Percentiles rank a stretch among this genome's conserved stretches.
Conservation (phyloP, 2,329 filamentous ascomycete species). For the Fusarium sp. region DNA sequence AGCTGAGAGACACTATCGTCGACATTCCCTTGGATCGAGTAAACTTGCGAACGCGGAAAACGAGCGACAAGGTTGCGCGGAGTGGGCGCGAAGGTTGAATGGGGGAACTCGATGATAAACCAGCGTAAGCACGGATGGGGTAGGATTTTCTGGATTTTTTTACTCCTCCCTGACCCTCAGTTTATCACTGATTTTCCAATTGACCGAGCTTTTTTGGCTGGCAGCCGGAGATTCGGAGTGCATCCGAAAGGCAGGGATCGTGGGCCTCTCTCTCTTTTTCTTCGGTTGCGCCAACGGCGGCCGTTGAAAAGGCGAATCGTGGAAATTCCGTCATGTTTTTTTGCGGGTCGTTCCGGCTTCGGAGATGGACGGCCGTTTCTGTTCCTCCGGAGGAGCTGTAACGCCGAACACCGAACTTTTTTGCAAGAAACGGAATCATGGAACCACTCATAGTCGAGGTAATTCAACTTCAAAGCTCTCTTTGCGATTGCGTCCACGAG, state of each 20-base stretch:
- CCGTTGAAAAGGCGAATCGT: conserved; percentile 21
- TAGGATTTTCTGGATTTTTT: background rate
- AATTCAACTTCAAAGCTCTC: background rate
- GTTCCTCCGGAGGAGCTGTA: conserved; percentile 30
- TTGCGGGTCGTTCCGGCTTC: conserved; percentile 3
- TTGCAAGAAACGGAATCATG: conserved; percentile 2
- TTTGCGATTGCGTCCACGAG: background rate
- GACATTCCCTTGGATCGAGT: conserved; percentile 3
- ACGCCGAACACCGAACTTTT: conserved; percentile 33
- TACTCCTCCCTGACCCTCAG: conserved; percentile 21
- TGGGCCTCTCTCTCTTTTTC: background rate
- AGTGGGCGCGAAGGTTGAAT: background rate
- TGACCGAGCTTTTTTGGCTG: conserved; percentile 4
- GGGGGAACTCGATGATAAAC: background rate
- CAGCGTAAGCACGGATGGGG: conserved; percentile 1
- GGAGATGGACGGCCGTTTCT: background rate
- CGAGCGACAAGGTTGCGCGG: background rate
- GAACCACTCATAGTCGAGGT: conserved; percentile 1
- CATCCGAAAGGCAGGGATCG: conserved; percentile 26
- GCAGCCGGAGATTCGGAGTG: conserved; percentile 25
- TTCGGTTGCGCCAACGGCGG: conserved; percentile 13
- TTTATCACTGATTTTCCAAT: conserved; percentile 3
- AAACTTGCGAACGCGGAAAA: background rate
- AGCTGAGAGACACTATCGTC: background rate
- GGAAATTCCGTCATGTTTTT: background rate